Base-by-base conservation (phyloP, 148 eudicot genomes). In the Mesembryanthemum crystallinum region DNA sequence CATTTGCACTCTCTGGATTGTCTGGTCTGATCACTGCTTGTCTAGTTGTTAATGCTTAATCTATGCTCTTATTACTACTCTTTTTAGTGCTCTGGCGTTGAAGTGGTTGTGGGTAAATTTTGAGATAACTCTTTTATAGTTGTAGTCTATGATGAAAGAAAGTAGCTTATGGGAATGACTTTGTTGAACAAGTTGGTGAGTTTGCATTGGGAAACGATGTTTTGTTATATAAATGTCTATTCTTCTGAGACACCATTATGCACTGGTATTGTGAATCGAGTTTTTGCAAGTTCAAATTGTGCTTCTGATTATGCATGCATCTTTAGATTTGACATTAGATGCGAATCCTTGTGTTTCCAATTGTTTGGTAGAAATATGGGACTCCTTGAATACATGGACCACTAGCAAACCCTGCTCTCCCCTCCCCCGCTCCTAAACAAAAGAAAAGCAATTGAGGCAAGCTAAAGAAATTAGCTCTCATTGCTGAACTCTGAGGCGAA, bases 71-170 rank as follows among this genome's bases (percentile, higher is more conserved):
- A 47, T 64, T 9, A 13, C 18, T 73, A 58, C 82, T 59, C 28
- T 25, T 35, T n/a, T 14, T 35, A 69, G 62, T 68, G 67, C 69
- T 61, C 54, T 74, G 64, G 75, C 57, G 51, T 79, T 69, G 82
- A 79, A 74, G 78, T 74, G 76, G 71, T 75, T 80, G 69, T 69
- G 72, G 82, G 59, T 80, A 70, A 80, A 70, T 80, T 75, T 79
- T 79, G 78, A 63, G 71, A 25, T 67, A 35, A 23, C 18, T 58
- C 30, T 57, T 58, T 39, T 28, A 18, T 43, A 55, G 74, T 67
- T 68, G 52, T 79, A 61, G 77, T 69, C 24, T 80, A 69, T 80
- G 73, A 29, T 74, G 15, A 52, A 64, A 42, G 67, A 65, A 68
- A 75, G 60, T 75, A 63, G 71, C 68, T 74, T 76, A 63, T 80